phyloP scores from a whole-genome alignment of 2,329 filamentous ascomycete genomes.

The Pezicula neosporulosa region DNA sequence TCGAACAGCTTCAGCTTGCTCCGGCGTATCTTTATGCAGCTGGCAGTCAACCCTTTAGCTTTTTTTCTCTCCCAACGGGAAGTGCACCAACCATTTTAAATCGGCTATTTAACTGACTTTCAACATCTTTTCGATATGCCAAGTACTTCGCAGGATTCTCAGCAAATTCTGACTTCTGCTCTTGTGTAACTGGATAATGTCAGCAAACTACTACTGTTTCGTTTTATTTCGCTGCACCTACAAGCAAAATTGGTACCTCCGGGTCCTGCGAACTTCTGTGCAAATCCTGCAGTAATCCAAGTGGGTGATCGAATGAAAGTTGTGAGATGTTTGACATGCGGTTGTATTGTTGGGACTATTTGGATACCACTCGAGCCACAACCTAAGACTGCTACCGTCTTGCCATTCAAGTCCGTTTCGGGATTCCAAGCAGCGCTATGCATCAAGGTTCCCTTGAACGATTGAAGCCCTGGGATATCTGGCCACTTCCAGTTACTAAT shows the following conservation, averaged over 20 bases:
- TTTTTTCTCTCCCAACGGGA: neutral
- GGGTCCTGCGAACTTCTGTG: conserved; percentile 12
- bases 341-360: conserved; percentile 43
- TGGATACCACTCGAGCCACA: conserved; percentile 53
- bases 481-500: conserved; percentile 40
- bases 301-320: conserved; percentile 54
- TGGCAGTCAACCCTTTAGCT: neutral
- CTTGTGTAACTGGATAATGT: neutral
- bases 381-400: conserved; percentile 50
- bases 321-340: conserved; percentile 40
- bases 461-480: conserved; percentile 43
- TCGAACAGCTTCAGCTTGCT: neutral
- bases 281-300: conserved; percentile 37
- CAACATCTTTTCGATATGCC: conserved; percentile 8
- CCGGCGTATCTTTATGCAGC: neutral
- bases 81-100: conserved; percentile 16
- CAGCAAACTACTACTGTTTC: neutral
- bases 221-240: neutral
- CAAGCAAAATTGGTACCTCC: conserved; percentile 4
- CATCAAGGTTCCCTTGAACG: conserved; percentile 49
- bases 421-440: conserved; percentile 55
- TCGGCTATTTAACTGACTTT: conserved; percentile 20
- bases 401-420: conserved; percentile 41
- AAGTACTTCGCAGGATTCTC: conserved; percentile 14
- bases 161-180: conserved; percentile 7